These are phyloP conservation scores for Fusarium albosuccineum DNA, from an alignment of 2,329 filamentous ascomycete species.

Conservation along the genomic window DNA sequence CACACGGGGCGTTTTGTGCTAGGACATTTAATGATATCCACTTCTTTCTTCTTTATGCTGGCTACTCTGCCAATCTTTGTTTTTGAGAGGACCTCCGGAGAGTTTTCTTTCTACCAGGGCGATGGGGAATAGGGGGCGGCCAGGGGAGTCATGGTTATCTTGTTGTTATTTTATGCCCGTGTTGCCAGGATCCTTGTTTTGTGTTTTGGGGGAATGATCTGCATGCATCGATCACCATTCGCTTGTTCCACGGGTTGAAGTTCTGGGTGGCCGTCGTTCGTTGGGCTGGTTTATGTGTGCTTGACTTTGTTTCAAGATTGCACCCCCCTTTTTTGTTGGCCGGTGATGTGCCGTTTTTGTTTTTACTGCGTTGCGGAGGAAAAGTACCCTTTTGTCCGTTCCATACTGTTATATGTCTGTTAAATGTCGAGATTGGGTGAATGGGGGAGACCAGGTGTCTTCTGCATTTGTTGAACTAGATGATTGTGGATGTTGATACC, in stretches of 20 bases:
- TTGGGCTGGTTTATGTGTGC: slow-evolving; percentile 6
- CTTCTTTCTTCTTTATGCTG: slow-evolving; percentile 37
- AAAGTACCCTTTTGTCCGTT: neutral
- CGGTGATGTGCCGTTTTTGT: neutral
- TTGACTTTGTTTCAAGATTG: slow-evolving; percentile 15
- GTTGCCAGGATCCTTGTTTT: slow-evolving; percentile 21
- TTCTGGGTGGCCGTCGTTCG: neutral
- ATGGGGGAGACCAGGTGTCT: neutral
- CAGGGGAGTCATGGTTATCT: slow-evolving; percentile 42
- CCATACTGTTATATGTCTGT: neutral
- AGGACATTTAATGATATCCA: slow-evolving; percentile 52
- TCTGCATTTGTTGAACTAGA: neutral
- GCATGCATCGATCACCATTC: slow-evolving; percentile 14
- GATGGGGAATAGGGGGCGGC: slow-evolving; percentile 4
- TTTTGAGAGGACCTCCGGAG: slow-evolving; percentile 12
- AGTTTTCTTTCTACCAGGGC: slow-evolving; percentile 10
- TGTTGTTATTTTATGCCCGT: slow-evolving; percentile 21
- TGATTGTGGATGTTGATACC: neutral
- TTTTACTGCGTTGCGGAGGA: neutral
- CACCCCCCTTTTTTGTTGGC: slow-evolving; percentile 10
- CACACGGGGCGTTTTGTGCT: slow-evolving; percentile 46
- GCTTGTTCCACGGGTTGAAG: slow-evolving; percentile 3
- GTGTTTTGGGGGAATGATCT: slow-evolving; percentile 22
- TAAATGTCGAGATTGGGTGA: neutral
- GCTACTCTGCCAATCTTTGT: slow-evolving; percentile 18